Conservation (phyloP, 352 stramenopile genomes). For the Phytophthora foliorum region DNA sequence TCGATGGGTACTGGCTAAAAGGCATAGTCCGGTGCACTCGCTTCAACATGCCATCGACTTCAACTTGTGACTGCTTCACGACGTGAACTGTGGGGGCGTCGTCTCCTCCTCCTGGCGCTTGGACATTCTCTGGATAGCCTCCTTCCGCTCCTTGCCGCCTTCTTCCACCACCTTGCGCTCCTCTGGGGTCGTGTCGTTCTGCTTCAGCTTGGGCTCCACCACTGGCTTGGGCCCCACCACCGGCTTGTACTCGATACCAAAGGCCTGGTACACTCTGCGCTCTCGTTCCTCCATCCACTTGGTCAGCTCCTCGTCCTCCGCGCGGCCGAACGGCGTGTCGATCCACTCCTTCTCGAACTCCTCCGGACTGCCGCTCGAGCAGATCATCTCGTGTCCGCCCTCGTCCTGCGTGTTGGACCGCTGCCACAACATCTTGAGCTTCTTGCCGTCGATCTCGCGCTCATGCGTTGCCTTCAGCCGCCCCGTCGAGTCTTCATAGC, state of each 20-base stretch:
- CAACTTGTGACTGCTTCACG: constrained; percentile 6
- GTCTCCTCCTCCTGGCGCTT: constrained; percentile 80
- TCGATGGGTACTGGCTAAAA: background rate
- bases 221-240: constrained; percentile 7
- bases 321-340: constrained; percentile 70
- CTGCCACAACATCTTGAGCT: constrained; percentile 66
- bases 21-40: background rate
- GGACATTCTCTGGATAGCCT: constrained; percentile 66
- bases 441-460: constrained; percentile 73
- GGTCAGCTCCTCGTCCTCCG: constrained; percentile 44
- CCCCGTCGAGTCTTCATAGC: constrained; percentile 82
- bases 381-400: constrained; percentile 59
- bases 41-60: constrained; percentile 17
- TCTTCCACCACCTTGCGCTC: constrained; percentile 33
- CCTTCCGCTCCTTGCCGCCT: constrained; percentile 39
- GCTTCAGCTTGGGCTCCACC: constrained; percentile 13
- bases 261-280: constrained; percentile 38
- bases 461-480: constrained; percentile 78
- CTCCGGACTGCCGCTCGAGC: constrained; percentile 45
- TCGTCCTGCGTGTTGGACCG: constrained; percentile 59
- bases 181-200: constrained; percentile 21
- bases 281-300: constrained; percentile 40
- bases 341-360: constrained; percentile 77
- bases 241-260: constrained; percentile 53
- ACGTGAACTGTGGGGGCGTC: constrained; percentile 53